phyloP scores from a whole-genome alignment of 2,329 filamentous ascomycete genomes.

The Ascochyta rabiei region DNA sequence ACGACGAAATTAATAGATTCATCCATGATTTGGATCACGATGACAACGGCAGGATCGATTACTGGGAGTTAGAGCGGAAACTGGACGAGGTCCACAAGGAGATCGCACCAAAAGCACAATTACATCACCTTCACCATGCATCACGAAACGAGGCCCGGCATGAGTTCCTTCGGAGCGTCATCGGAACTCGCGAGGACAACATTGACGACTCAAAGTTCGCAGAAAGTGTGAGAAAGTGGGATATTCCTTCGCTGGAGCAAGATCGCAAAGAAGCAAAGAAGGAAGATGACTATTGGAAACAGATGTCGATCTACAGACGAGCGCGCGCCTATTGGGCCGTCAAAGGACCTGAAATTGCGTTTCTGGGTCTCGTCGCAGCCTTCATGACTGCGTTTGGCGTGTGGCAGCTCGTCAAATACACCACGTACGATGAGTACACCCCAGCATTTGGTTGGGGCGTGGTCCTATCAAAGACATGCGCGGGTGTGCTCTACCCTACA shows the following conservation, averaged over 20 bases:
- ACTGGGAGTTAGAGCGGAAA: conserved; percentile 59
- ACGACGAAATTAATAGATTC: conserved; percentile 60
- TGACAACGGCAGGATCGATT: conserved; percentile 59
- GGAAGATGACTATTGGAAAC: conserved; percentile 55
- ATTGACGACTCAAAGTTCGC: conserved; percentile 58
- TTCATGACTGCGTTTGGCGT: conserved; percentile 59
- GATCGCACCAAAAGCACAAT: conserved; percentile 55
- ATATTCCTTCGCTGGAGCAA: conserved; percentile 57
- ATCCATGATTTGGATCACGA: conserved; percentile 61
- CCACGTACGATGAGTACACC: conserved; percentile 52
- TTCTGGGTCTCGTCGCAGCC: conserved; percentile 55
- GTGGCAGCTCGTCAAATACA: conserved; percentile 63
- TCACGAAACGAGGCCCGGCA: conserved; percentile 53
- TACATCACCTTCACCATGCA: conserved; percentile 54
- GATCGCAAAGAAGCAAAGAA: conserved; percentile 56
- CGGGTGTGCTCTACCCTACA: conserved; percentile 62
- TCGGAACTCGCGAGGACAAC: conserved; percentile 51
- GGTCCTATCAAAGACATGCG: conserved; percentile 61
- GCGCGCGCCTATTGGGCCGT: conserved; percentile 62
- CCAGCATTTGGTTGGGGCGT: conserved; percentile 63
- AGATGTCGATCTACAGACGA: conserved; percentile 54
- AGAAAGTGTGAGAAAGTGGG: conserved; percentile 53
- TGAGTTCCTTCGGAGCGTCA: conserved; percentile 58
- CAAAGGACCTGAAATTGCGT: conserved; percentile 59
- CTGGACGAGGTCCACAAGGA: conserved; percentile 61